Base-by-base conservation (phyloP, 495 filamentous ascomycete genomes). In the Talaromyces trachyspermus region DNA sequence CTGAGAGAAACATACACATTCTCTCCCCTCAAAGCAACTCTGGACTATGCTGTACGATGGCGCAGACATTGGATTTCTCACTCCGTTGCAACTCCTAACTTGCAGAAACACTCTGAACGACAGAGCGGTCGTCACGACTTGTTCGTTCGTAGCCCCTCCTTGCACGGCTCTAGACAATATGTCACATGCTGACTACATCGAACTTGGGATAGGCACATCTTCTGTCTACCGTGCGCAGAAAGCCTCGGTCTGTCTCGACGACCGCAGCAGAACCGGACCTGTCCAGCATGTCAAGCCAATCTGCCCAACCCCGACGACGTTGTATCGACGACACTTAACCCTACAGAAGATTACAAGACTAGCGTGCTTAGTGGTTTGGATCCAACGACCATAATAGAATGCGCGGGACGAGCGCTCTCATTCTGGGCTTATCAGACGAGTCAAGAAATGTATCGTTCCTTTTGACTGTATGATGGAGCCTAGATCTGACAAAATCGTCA, bases 391-490 rank as follows among this genome's bases (percentile, higher is more conserved):
- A 86, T 98, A 44, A 89, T 95, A 77, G 92, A 96, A 58, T 95
- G 88, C 55, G 85, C 90, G 41, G 85, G 84, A 10, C 76, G 88
- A 47, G 92, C 84, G 4, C 62, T 96, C 46, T 79, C 75, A 12
- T 96, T 96, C 57, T 98, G 88, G 85, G 80, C 82, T 27, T 96
- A 95, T 60, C 92, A 97, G 54, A 82, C 86, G 11, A 84, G 82
- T 5, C 89, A 95, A 57, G 87, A 96, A 67, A 89, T 96, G 89
- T 94, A 54, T 3, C 29, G 2, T 6, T 10, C 27, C 33, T 53
- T 53, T 3, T 22, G 30, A 50, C 20, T 12, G 19, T 45, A 5
- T 6, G 19, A 23, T 23, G 20, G 19, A n/a, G 20, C 5, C 26
- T 11, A 29, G 29, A 51, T 37, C 23, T 35, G 27, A 55, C 65